Evolutionary conservation across 495 filamentous ascomycete genomes (phyloP).

Genomic region (Acidomyces sp.): DNA sequence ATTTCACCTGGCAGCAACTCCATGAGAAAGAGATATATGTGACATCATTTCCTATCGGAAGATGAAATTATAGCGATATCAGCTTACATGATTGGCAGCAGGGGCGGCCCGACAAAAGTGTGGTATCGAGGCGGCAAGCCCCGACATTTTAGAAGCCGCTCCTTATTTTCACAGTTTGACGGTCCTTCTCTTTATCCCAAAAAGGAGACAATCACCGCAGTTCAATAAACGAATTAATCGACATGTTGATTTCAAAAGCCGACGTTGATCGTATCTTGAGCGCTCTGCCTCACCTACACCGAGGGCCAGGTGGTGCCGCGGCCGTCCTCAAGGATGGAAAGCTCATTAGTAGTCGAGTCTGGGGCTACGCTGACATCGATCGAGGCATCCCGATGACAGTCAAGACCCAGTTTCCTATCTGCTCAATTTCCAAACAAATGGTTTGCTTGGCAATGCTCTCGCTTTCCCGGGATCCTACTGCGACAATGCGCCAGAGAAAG

Average conservation of each 20-base stretch:
- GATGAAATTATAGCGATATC: too few species aligned
- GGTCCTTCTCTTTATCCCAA: too few species aligned
- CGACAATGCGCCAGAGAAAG: not conserved
- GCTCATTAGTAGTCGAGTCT: constrained; percentile 1
- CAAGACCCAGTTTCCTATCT: constrained; percentile 10
- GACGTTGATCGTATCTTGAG: not conserved
- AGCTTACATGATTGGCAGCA: too few species aligned
- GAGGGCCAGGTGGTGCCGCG: constrained; percentile 9
- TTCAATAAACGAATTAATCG: too few species aligned
- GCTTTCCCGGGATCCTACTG: not conserved
- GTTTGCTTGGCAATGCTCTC: constrained; percentile 7
- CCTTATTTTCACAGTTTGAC: too few species aligned
- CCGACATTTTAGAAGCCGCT: too few species aligned
- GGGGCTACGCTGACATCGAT: constrained; percentile 15
- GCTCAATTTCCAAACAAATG: constrained; percentile 18
- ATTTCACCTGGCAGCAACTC: too few species aligned
- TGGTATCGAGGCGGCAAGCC: too few species aligned
- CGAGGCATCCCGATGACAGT: constrained; percentile 4
- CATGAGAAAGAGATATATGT: too few species aligned
- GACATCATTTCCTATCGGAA: too few species aligned
- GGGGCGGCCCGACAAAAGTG: too few species aligned
- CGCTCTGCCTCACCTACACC: constrained; percentile 1
- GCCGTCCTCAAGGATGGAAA: constrained; percentile 11
- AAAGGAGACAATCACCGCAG: too few species aligned
- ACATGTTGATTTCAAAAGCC: not conserved